Evolutionary conservation across 352 stramenopile species (phyloP).

Genomic region (Aphanomyces cochlioides): DNA sequence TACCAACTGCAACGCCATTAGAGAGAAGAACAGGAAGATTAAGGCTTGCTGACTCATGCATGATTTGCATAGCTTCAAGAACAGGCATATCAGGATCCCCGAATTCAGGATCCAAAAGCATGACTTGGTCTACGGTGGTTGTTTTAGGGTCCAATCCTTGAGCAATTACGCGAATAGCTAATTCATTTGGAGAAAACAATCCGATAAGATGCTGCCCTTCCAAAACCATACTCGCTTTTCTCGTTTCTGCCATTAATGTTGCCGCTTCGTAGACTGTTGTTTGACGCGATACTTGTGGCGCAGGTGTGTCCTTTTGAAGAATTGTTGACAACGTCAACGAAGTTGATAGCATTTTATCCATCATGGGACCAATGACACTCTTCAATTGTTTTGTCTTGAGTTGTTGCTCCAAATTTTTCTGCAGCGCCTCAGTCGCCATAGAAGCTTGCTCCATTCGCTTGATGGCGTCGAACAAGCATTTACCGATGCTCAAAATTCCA

Average conservation of each 20-base stretch:
- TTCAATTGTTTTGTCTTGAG: constrained; percentile 16
- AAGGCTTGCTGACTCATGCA: constrained; percentile 80
- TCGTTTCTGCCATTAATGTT: constrained; percentile 68
- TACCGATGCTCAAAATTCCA: constrained; percentile 97
- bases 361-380: constrained; percentile 64
- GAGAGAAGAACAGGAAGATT: constrained; percentile 73
- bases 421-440: constrained; percentile 77
- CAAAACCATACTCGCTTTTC: constrained; percentile 92
- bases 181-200: constrained; percentile 96
- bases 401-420: constrained; percentile 76
- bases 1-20: constrained; percentile 58
- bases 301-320: constrained; percentile 58
- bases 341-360: constrained; percentile 63
- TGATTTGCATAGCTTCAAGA: constrained; percentile 84
- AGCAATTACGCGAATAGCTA: constrained; percentile 94
- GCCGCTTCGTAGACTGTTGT: constrained; percentile 74
- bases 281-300: constrained; percentile 32
- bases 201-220: constrained; percentile 87
- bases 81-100: constrained; percentile 62
- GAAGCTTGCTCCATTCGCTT: constrained; percentile 92
- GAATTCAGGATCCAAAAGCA: constrained; percentile 83
- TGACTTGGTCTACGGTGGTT: constrained; percentile 89
- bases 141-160: constrained; percentile 85
- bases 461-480: constrained; percentile 98
- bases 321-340: constrained; percentile 81